Base-by-base conservation (phyloP, 129 eudicot species). In the Logfia minima region DNA sequence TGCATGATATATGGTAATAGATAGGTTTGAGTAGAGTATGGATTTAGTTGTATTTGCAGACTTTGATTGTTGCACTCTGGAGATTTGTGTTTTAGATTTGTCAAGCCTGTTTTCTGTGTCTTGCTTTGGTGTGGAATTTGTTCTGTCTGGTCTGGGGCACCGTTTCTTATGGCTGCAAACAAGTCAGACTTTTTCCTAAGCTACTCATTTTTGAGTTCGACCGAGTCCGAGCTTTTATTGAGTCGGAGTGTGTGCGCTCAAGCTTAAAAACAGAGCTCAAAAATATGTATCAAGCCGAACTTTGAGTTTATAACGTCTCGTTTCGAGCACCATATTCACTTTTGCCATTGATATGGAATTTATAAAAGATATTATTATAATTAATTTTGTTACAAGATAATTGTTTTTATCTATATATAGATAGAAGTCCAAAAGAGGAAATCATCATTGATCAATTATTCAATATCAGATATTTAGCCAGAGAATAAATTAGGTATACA, bases 1-100 rank as follows among this genome's bases (percentile, higher is more conserved):
- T 74, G 83, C 74, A 67, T 66, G 69, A n/a, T 65, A 45, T 80
- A 45, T 80, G 75, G 80, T 29, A 66, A 80, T 80, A 73, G 74
- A 31, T 41, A 53, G 74, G 83, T 51, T 65, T 65, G 61, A 26
- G 55, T 68, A 58, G 29, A 59, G 29, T 39, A 69, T 58, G 39
- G 17, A 19, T 73, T 52, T 39, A 65, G 66, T 66, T 72, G 83
- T 72, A 53, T 51, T 63, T 79, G 13, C 19, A 18, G 53, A 67
- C 39, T 23, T 58, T 1, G 16, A 14, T 10, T 63, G 21, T 64
- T 28, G 6, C n/a, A 32, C 48, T 29, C n/a, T 66, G 19, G 66
- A 22, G 59, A 23, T 34, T 53, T 53, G 52, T 31, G 34, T 51
- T 52, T 48, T 11, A 59, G 55, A 79, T 72, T 58, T 74, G 62